Evolutionary conservation across 768 basidiomycete genomes (phyloP), one percentile per base, ranked within the genome.

Genomic region (Cystofilobasidium ferigula): DNA sequence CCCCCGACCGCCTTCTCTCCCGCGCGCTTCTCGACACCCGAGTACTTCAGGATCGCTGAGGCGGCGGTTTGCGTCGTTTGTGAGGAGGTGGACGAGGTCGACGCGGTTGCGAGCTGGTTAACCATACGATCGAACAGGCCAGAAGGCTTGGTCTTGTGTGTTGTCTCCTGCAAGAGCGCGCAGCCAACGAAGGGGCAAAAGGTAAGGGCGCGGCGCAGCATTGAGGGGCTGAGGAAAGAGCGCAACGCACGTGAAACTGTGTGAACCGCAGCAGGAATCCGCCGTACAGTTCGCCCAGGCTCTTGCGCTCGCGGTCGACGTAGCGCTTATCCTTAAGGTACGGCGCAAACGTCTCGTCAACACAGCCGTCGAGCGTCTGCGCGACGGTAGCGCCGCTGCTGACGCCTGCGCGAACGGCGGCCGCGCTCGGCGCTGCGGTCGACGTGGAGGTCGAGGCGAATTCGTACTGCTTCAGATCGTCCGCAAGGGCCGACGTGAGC

Each of bases 331-430:
- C 91, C 76, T 99, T 94, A 1, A 86, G 87, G 72, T 93, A 97
- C 3, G 90, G 88, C 26, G 92, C 84, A 69, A 98, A 98, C 24
- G 98, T 82, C 73, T 98, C 95, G 69, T 97, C 95, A 83, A 95
- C 86, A 10, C 91, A 88, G 10, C 84, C 85, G 75, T 98, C 95
- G n/a, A 99, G 80, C 88, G 97, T 90, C 53, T 36, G 36, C 4
- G 28, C 61, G 14, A 68, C 62, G 18, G 58, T 18, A 20, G 63
- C 26, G 6, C 26, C 59, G 54, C 61, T 12, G n/a, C 57, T 18
- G 2, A 56, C 3, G 40, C 61, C 24, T n/a, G n/a, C n/a, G n/a
- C n/a, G n/a, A n/a, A n/a, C n/a, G n/a, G n/a, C n/a, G n/a, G n/a
- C n/a, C n/a, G n/a, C n/a, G n/a, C n/a, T n/a, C n/a, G 64, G 24